Evolutionary conservation across 768 basidiomycete genomes (phyloP).

Genomic region (Holtermanniella nyarrowii): DNA sequence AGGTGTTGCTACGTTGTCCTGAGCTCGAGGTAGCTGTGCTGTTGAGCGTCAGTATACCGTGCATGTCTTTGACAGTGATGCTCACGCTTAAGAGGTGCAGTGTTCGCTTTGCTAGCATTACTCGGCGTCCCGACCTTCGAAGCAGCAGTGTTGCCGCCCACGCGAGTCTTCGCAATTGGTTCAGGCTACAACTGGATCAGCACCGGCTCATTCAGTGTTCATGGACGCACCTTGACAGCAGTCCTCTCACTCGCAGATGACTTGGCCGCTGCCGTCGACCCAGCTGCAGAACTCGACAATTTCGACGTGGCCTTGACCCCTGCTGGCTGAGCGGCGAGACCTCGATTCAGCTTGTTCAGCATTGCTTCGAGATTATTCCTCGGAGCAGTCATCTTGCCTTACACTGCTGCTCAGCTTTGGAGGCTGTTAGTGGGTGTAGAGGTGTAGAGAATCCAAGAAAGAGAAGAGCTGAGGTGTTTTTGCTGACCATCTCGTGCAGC

Average conservation of each 20-base stretch:
- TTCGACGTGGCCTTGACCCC: background rate
- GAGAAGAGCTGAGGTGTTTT: too few relatives aligned
- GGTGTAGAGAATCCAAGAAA: too few relatives aligned
- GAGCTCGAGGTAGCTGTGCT: too few relatives aligned
- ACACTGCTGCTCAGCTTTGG: constrained; percentile 1
- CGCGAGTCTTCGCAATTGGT: background rate
- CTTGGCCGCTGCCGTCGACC: background rate
- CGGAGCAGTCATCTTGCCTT: constrained; percentile 11
- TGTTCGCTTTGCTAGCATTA: too few relatives aligned
- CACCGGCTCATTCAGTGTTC: background rate
- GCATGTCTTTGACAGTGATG: too few relatives aligned
- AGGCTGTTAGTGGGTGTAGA: too few relatives aligned
- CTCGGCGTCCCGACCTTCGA: too few relatives aligned
- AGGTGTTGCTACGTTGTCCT: background rate
- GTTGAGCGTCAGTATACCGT: too few relatives aligned
- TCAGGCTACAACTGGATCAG: background rate
- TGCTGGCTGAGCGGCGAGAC: constrained; percentile 1
- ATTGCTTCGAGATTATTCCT: constrained; percentile 21
- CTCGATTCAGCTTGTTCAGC: constrained; percentile 7
- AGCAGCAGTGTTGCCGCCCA: too few relatives aligned
- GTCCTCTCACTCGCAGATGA: background rate
- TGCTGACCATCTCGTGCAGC: too few relatives aligned
- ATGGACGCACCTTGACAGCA: background rate
- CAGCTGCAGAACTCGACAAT: too few relatives aligned
- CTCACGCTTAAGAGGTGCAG: background rate